These are phyloP conservation scores for Paramecium sexaurelia DNA, from an alignment of 73 alveolate species.

Conservation along the genomic window DNA sequence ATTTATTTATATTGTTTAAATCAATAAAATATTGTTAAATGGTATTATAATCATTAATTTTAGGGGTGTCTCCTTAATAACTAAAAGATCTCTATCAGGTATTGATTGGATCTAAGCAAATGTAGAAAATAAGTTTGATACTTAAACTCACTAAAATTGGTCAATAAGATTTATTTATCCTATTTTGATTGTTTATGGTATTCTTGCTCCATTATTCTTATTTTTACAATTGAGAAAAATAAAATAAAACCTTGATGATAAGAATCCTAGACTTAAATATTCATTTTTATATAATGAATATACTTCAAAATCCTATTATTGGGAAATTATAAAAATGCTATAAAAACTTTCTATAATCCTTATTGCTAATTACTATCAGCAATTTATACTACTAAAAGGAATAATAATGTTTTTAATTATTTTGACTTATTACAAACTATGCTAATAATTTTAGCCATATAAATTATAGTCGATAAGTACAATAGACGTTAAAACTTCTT, in stretches of 20 bases:
- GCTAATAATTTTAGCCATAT: conserved; percentile 5
- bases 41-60: neutral
- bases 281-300: conserved; percentile 49
- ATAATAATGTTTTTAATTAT: neutral
- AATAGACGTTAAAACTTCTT: neutral
- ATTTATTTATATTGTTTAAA: neutral
- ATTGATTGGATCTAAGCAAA: neutral
- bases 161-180: neutral
- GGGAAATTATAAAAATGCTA: conserved; percentile 36
- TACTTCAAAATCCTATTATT: neutral
- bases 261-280: neutral
- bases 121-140: neutral
- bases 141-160: neutral
- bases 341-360: neutral
- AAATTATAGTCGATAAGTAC: neutral
- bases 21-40: neutral
- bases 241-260: neutral
- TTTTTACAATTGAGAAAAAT: neutral
- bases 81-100: conserved; percentile 26
- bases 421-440: neutral
- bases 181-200: neutral
- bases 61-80: conserved; percentile 28
- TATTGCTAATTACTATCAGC: neutral
- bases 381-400: neutral
- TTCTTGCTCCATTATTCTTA: conserved; percentile 10